Evolutionary conservation across 306 rosid genomes (phyloP).

Genomic region (Hippophae rhamnoides): DNA sequence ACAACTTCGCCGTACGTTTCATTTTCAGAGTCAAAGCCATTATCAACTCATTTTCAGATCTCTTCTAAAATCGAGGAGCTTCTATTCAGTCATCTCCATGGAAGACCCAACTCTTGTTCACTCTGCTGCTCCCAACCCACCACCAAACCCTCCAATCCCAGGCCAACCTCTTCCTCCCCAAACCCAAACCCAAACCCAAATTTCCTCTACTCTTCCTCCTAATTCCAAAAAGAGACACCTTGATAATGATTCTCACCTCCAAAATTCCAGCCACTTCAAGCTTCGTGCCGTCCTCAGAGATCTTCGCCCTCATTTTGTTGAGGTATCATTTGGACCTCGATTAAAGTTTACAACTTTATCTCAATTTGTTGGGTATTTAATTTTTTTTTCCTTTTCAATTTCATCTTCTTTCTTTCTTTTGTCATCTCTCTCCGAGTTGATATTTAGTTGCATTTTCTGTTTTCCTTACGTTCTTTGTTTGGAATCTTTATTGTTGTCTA

Average conservation of each 20-base stretch:
- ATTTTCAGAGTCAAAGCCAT: no score
- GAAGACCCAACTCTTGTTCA: slow-evolving; percentile 11
- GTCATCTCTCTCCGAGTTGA: no score
- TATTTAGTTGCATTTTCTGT: no score
- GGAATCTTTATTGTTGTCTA: no score
- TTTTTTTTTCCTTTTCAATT: no score
- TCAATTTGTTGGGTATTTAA: no score
- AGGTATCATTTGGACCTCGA: slow-evolving; percentile 26
- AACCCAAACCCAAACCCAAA: slow-evolving; percentile 11
- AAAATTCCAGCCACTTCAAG: slow-evolving; percentile 37
- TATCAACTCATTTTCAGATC: no score
- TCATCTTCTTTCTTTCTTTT: no score
- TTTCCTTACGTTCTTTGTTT: no score
- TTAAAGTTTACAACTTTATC: no score
- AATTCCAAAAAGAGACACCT: slow-evolving; percentile 41
- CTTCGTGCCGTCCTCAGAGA: slow-evolving; percentile 54
- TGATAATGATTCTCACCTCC: slow-evolving; percentile 20
- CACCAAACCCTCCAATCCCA: slow-evolving; percentile 16
- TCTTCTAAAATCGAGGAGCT: not conserved
- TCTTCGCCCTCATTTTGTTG: slow-evolving; percentile 65
- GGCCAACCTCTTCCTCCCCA: slow-evolving; percentile 15
- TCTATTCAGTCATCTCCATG: slow-evolving; percentile 8
- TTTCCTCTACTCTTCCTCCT: slow-evolving; percentile 22
- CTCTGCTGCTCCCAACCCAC: slow-evolving; percentile 3
- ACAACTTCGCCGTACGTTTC: no score